These are phyloP conservation scores for Capsicum chinense DNA, from an alignment of 257 asterid species.

Conservation along the genomic window DNA sequence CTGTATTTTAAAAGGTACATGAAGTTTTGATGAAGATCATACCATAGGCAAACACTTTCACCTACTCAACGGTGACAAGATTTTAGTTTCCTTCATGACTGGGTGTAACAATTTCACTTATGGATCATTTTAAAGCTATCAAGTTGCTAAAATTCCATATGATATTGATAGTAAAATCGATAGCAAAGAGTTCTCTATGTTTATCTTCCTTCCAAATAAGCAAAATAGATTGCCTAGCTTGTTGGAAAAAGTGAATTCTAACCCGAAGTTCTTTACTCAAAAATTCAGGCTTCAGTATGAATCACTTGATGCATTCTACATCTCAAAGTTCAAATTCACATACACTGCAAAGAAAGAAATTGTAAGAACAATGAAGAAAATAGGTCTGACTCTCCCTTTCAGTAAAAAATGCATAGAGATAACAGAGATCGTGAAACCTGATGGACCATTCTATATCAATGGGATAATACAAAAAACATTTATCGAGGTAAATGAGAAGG, in stretches of 20 bases:
- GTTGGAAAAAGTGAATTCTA: background rate
- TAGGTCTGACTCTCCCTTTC: no score
- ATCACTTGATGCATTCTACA: background rate
- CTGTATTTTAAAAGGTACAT: conserved; percentile 29
- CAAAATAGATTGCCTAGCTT: conserved; percentile 22
- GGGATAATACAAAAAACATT: conserved; percentile 20
- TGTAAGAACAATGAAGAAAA: no score
- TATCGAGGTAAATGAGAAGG: conserved; percentile 46
- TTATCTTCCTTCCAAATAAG: background rate
- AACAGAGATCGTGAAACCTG: no score
- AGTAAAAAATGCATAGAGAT: no score
- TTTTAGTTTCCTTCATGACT: conserved; percentile 33
- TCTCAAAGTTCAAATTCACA: conserved; percentile 37
- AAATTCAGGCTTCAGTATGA: background rate
- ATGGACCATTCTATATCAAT: no score
- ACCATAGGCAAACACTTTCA: conserved; percentile 12
- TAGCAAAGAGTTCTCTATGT: background rate
- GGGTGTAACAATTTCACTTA: conserved; percentile 1
- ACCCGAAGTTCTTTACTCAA: background rate
- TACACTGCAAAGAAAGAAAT: no score
- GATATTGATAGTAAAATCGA: background rate
- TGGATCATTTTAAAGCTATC: conserved; percentile 22
- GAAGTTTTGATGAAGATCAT: background rate
- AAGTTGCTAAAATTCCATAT: conserved; percentile 33
- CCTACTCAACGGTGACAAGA: conserved; percentile 27